Evolutionary conservation across 805 yeast species (phyloP).

Genomic region (Starmerella stellata): DNA sequence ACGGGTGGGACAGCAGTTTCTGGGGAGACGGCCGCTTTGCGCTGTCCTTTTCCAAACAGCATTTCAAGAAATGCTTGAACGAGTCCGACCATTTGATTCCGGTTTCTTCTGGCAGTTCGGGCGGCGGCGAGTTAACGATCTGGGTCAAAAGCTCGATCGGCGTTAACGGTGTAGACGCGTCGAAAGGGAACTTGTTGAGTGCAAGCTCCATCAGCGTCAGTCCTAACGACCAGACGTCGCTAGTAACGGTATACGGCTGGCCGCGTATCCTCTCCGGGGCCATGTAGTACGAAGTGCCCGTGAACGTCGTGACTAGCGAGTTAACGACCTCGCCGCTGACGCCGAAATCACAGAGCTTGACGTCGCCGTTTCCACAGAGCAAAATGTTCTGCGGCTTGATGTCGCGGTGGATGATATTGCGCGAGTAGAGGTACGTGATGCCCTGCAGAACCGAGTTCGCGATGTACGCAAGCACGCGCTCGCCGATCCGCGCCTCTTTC

Average conservation of each 20-base stretch:
- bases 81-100: conserved; percentile 67
- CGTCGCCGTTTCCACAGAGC: conserved; percentile 56
- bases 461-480: conserved; percentile 76
- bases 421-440: conserved; percentile 68
- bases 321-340: conserved; percentile 94
- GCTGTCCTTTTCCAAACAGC: conserved; percentile 65
- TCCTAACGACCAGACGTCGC: conserved; percentile 95
- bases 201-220: conserved; percentile 85
- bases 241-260: conserved; percentile 82
- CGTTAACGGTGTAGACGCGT: conserved; percentile 30
- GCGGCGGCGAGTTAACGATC: conserved; percentile 61
- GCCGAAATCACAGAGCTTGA: conserved; percentile 91
- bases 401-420: conserved; percentile 81
- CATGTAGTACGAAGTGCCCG: conserved; percentile 96
- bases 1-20: conserved; percentile 85
- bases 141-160: conserved; percentile 76
- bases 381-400: conserved; percentile 90
- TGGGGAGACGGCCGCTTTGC: conserved; percentile 75
- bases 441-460: conserved; percentile 78
- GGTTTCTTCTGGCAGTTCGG: conserved; percentile 61
- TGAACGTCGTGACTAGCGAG: conserved; percentile 86
- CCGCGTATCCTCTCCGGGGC: conserved; percentile 97
- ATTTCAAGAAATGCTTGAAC: conserved; percentile 64
- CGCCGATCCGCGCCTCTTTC: conserved; percentile 76
- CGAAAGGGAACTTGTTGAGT: conserved; percentile 73